Evolutionary conservation across 192 early-diverging fungal genomes (phyloP).

Genomic region (Umbelopsis vinacea): DNA sequence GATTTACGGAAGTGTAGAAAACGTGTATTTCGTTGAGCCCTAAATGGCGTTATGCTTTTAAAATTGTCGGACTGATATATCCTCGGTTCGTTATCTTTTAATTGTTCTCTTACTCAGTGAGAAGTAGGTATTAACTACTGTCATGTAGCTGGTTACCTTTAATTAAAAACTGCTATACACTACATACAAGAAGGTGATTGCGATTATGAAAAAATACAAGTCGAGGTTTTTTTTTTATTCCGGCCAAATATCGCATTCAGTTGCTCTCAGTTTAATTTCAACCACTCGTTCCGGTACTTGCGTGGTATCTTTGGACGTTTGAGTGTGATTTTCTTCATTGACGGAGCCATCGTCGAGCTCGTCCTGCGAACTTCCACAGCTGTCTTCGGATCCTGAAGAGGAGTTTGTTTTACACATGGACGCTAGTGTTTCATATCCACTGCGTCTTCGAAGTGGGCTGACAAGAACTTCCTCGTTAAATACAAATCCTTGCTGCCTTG

Average conservation of each 20-base stretch:
- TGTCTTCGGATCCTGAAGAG: neutral
- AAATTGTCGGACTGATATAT: too few relatives aligned
- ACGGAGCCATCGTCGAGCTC: neutral
- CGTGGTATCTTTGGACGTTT: neutral
- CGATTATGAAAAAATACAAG: too few relatives aligned
- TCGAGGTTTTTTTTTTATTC: slow-evolving; percentile 8
- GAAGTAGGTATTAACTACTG: too few relatives aligned
- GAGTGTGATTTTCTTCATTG: neutral
- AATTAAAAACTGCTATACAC: too few relatives aligned
- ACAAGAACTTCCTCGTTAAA: slow-evolving; percentile 42
- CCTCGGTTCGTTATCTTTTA: too few relatives aligned
- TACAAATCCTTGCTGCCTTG: slow-evolving; percentile 38
- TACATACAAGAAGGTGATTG: too few relatives aligned
- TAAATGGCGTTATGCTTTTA: too few relatives aligned
- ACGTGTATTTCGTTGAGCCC: too few relatives aligned
- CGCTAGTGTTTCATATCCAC: slow-evolving; percentile 30
- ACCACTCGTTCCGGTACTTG: slow-evolving; percentile 23
- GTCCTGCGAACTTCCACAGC: slow-evolving; percentile 18
- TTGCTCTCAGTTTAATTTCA: slow-evolving; percentile 27
- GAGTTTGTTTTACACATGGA: slow-evolving; percentile 16
- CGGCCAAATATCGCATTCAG: slow-evolving; percentile 34
- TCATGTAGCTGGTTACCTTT: too few relatives aligned
- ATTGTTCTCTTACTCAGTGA: too few relatives aligned
- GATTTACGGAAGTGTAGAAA: too few relatives aligned
- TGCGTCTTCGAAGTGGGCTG: slow-evolving; percentile 18